Evolutionary conservation across 2,329 filamentous ascomycete genomes (phyloP), one percentile per base, ranked within the genome.

Genomic region (Didymellaceae sp.): DNA sequence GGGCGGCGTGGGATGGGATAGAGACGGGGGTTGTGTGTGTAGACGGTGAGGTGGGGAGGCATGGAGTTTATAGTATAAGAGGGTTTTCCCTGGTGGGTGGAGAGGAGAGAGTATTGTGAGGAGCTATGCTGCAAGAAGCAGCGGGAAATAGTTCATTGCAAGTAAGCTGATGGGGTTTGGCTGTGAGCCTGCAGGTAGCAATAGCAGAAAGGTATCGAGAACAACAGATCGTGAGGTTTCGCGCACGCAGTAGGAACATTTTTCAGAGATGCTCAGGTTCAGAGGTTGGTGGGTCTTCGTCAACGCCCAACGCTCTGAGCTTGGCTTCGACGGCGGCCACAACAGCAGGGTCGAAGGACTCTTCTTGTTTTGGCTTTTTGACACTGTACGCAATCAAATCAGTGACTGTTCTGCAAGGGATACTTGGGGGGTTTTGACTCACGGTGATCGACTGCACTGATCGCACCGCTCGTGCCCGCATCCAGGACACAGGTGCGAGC

Each of bases 381-480:
- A 84, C 82, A 48, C 80, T 80, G 28, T 22, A 16, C 5, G 18
- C 11, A 14, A 34, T 65, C 47, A 67, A 14, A 34, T 65, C 47
- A 67, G 61, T 33, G 6, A 5, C 4, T 22, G 16, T 8, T 11
- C 11, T 37, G n/a, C 14, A 6, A 13, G 20, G 24, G 18, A 4
- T 2, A 3, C 1, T 5, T n/a, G 10, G 11, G 17, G 7, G 5
- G n/a, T n/a, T n/a, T n/a, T 39, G 2, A 74, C 77, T 63, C 64
- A 78, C 76, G 77, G 76, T 56, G 70, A 77, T 40, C 87, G 79
- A 13, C 79, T 78, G 63, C 86, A 89, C 44, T 79, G 74, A 2
- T 77, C 73, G 62, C 86, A 86, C 58, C 85, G 84, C 52, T 79
- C 73, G 61, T 87, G 82, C 1, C 78, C 76, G 63, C 88, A 91